Evolutionary conservation across 345 rosid genomes (phyloP), one percentile per base, ranked within the genome.

Genomic region (Luvunga scandens): DNA sequence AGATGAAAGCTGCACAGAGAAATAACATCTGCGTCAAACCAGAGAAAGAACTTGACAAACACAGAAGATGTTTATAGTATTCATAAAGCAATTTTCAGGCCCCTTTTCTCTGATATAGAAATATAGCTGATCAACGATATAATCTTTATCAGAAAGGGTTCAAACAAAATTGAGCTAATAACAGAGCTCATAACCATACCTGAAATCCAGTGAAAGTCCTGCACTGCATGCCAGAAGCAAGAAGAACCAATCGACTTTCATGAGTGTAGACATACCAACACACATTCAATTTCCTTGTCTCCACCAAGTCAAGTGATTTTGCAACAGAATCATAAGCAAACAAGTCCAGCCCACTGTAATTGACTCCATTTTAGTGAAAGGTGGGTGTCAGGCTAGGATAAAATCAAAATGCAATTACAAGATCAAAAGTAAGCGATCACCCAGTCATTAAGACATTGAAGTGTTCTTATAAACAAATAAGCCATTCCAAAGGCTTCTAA

Each of bases 171-270:
- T 22, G 30, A 73, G 77, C 39, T 34, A 48, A 55, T 21, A 69
- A 34, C 39, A 59, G 62, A 66, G 72, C 67, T 78, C 30, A 14
- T 19, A 75, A 39, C 22, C 67, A 68, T 80, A 94, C 98, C 98
- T 96, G 98, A 87, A 92, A 93, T 81, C 98, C 99, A 83, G 80
- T 86, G 81, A 97, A 85, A 50, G 86, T 86, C 86, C 89, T 91
- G 97, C 97, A 93, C 79, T 94, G 98, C 93, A 97, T 86, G 86
- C 98, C 98, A 8, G 98, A 93, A 72, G 99, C 98, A 87, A 97
- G 98, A 83, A 94, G 98, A 87, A 94, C 88, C 89, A 94, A 80
- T 78, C 99, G 93, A 80, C 97, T 93, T 76, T 94, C 99, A 85
- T 97, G 99, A 9, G 98, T 94, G 83, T 97, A 94, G 73, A 84